Evolutionary conservation across 2,329 filamentous ascomycete species (phyloP), one percentile per base, ranked within the genome.

Genomic region (Botryosphaeria dothidea): DNA sequence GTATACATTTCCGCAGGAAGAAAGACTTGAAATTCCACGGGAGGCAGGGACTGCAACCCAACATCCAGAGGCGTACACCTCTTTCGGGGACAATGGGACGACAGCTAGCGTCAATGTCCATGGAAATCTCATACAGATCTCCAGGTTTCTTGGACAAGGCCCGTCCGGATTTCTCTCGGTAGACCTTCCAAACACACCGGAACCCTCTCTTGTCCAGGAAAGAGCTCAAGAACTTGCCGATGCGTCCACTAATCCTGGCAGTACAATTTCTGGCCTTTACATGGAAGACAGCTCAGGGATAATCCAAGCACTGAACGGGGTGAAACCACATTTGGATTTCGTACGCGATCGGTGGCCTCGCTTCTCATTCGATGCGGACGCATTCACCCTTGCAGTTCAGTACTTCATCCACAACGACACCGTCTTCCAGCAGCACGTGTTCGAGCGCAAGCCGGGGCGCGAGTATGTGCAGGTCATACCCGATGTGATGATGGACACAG

Each of bases 281-380:
- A 43, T 58, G 36, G 54, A 58, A 13, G 54, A 58, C 9, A 43
- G 23, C 15, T 45, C 54, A 5, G 38, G 19, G 29, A 51, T 57
- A 5, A 15, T 48, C 17, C 8, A 11, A 13, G 19, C n/a, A 7
- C 27, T 36, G 4, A 23, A 15, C 25, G 34, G 21, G 5, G 36
- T 21, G 17, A 64, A 41, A 8, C 62, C 49, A 9, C 29, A 13
- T 3, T 3, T 57, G 2, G 49, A 45, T 7, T 64, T 57, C 17
- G 36, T 56, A 17, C 36, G 51, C 17, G 62, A 64, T 49, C 51
- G 49, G 9, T 64, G 62, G 62, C 62, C 62, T 5, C 21, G 27
- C 2, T 64, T 56, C 15, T 29, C 5, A 4, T 56, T 46, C 17
- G 41, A 64, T 3, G 6, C 51, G 3, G 23, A 48, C 8, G 9